Evolutionary conservation across 352 stramenopile genomes (phyloP), one percentile per base, ranked within the genome.

Genomic region (Thalassiosira mediterranea): DNA sequence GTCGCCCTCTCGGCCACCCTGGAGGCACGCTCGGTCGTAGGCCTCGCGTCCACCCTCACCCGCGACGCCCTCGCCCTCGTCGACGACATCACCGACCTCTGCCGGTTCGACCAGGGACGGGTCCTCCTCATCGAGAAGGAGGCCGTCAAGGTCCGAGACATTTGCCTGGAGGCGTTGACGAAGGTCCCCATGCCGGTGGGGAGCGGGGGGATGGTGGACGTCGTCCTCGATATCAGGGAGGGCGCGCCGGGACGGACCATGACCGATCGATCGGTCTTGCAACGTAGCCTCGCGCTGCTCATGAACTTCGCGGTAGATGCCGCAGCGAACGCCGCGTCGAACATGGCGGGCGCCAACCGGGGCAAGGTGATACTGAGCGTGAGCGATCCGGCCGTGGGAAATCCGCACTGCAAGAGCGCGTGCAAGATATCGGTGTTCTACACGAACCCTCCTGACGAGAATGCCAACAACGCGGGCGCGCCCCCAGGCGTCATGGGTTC

Each of bases 51-150:
- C 2, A 59, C 68, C 10, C 34, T 78, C n/a, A 54, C 68, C 15
- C 47, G 73, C 44, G 70, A 81, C 54, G 70, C 69, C 63, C 46
- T 81, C 15, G 65, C 53, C 0, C 46, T 86, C 8, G 62, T 86
- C 15, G 78, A 83, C 48, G 79, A 87, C 54, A 81, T 87, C 38
- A 75, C 74, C 15, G 79, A 87, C 58, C 58, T 87, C 1, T 72
- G 56, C 49, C 56, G 64, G 0, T 84, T 87, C 51, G 79, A 87
- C 54, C 74, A 87, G 38, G 79, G 79, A 67, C 51, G 62, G 21
- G 67, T 54, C 0, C 29, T 84, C 1, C 37, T 77, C 1, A 66
- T 84, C n/a, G 61, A 81, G n/a, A 76, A 72, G 47, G 72, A 83
- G 51, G 60, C 66, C 7, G 69, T 87, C 0, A 76, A 79, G 34